These are phyloP conservation scores for Nigrospora osmanthi DNA, from an alignment of 2,329 filamentous ascomycete genomes.

Conservation along the genomic window DNA sequence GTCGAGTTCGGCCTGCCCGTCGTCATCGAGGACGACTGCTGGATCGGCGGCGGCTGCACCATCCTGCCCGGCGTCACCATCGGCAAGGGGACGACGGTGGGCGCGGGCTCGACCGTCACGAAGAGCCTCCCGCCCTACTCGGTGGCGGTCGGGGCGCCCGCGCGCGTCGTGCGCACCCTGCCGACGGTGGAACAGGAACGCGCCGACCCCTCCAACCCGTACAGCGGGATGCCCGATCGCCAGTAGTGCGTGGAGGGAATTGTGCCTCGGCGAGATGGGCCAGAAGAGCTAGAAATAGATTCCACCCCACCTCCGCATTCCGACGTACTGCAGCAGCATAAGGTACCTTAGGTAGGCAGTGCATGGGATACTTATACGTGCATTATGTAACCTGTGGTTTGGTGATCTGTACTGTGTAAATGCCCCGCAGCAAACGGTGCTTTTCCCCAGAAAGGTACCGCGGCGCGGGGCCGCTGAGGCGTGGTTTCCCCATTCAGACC, in stretches of 20 bases:
- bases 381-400: no score
- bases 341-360: no score
- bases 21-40: slow-evolving; percentile 44
- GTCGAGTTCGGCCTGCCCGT: slow-evolving; percentile 39
- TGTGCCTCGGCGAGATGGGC: background rate
- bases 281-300: background rate
- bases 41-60: slow-evolving; percentile 41
- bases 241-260: background rate
- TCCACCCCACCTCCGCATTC: no score
- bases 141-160: slow-evolving; percentile 40
- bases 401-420: no score
- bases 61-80: slow-evolving; percentile 46
- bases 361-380: no score
- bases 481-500: no score
- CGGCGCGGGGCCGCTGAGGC: no score
- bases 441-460: no score
- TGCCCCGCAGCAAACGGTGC: no score
- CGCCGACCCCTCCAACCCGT: background rate
- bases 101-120: slow-evolving; percentile 41
- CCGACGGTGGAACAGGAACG: slow-evolving; percentile 1
- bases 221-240: background rate
- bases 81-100: slow-evolving; percentile 42
- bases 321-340: no score
- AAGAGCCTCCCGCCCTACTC: slow-evolving; percentile 38
- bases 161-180: slow-evolving; percentile 27